Conservation (phyloP, 1,284 basidiomycete genomes). For the Naganishia sp. region DNA sequence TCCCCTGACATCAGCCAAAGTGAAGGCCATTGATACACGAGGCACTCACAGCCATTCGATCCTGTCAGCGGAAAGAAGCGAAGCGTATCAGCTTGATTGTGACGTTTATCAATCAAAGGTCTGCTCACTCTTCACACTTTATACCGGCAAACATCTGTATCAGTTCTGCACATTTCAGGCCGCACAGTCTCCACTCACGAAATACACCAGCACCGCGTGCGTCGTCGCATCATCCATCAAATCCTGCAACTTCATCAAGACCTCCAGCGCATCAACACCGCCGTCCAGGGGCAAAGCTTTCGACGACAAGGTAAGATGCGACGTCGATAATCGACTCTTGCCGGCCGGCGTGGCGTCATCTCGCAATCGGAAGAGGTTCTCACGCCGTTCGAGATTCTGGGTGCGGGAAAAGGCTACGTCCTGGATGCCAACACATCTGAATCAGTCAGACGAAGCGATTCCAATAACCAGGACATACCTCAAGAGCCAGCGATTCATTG, state of each 20-base stretch:
- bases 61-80: not conserved
- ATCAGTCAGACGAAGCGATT: not conserved
- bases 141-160: not conserved
- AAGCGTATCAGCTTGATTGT: not conserved
- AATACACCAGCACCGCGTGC: conserved; percentile 15
- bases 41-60: conserved; percentile 29
- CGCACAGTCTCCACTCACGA: conserved; percentile 6
- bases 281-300: not conserved
- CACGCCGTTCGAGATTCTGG: conserved; percentile 11
- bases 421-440: not conserved
- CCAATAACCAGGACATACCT: not conserved
- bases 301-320: not conserved
- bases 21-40: not conserved
- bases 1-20: not conserved
- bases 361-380: conserved; percentile 2
- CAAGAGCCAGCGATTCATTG: conserved; percentile 8
- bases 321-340: not conserved
- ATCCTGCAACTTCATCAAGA: not conserved
- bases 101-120: not conserved
- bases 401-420: conserved; percentile 9
- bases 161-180: not conserved
- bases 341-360: not conserved
- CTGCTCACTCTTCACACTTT: conserved; percentile 10
- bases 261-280: not conserved
- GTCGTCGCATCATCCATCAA: conserved; percentile 7